Evolutionary conservation across 352 stramenopile genomes (phyloP), one percentile per base, ranked within the genome.

Genomic region (Phytophthora hibernalis): DNA sequence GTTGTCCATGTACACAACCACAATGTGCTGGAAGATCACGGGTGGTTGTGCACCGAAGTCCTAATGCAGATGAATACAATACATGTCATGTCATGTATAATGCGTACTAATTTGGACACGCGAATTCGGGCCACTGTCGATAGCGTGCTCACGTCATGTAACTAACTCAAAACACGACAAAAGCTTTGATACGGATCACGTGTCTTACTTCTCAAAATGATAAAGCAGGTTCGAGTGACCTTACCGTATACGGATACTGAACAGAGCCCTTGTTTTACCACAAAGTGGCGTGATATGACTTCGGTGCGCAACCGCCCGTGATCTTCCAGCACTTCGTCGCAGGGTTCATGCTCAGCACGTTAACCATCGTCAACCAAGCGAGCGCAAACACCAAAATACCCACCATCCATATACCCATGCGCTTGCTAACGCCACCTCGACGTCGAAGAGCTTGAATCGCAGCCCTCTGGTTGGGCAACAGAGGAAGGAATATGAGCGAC

Each of bases 311-410:
- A 2, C 83, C 83, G 35, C 82, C 83, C 0, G 76, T 82, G 66
- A 92, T 84, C 9, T 69, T 68, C 73, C 78, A 85, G 68, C 83
- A 90, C 64, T 80, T 77, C 15, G 83, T 92, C 37, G 38, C 51
- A 2, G 72, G 60, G 44, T 78, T 74, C 62, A 92, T 88, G 43
- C 70, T 83, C 44, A 92, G 51, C 21, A 89, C 42, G 48, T 84
- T 84, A 31, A 80, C 72, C 52, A 70, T 65, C 22, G 64, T 80
- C 18, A 74, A 50, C 74, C 77, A 85, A 47, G 44, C 49, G 18
- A 83, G 38, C 1, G 74, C 74, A 5, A 83, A 68, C 22, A 67
- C 42, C 37, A 85, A 60, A 24, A 73, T 69, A 2, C 44, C 55
- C 13, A 85, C 45, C 26, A 74, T 82, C 21, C 70, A 40, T 20